Evolutionary conservation across 306 rosid genomes (phyloP).

Genomic region (Neltuma alba): DNA sequence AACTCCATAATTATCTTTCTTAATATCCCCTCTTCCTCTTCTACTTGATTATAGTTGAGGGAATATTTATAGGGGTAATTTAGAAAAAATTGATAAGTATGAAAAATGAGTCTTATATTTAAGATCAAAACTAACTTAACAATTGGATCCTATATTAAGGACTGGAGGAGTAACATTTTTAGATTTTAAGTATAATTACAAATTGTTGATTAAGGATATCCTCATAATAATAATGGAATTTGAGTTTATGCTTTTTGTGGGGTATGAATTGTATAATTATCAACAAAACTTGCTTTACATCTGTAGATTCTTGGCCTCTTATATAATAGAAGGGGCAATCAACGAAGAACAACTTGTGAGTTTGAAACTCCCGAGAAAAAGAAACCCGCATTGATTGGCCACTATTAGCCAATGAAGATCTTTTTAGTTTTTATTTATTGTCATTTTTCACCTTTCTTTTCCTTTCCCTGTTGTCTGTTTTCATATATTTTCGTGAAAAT

Average conservation of each 20-base stretch:
- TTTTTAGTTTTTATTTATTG: neutral
- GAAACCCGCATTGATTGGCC: neutral
- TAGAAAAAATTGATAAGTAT: too few relatives aligned
- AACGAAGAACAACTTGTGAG: slow-evolving; percentile 1
- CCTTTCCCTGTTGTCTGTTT: neutral
- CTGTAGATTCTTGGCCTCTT: neutral
- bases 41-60: too few relatives aligned
- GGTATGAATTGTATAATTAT: neutral
- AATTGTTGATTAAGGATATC: too few relatives aligned
- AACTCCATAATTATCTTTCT: too few relatives aligned
- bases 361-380: neutral
- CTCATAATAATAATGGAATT: too few relatives aligned
- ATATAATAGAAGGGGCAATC: neutral
- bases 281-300: neutral
- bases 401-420: neutral
- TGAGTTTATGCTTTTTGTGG: neutral
- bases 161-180: too few relatives aligned
- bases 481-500: neutral
- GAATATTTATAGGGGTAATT: too few relatives aligned
- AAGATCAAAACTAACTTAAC: too few relatives aligned
- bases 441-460: neutral
- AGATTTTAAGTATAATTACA: too few relatives aligned
- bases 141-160: too few relatives aligned
- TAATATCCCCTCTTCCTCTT: too few relatives aligned
- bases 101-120: too few relatives aligned